Base-by-base conservation (phyloP, 345 rosid genomes). In the Geranium rotundifolium region DNA sequence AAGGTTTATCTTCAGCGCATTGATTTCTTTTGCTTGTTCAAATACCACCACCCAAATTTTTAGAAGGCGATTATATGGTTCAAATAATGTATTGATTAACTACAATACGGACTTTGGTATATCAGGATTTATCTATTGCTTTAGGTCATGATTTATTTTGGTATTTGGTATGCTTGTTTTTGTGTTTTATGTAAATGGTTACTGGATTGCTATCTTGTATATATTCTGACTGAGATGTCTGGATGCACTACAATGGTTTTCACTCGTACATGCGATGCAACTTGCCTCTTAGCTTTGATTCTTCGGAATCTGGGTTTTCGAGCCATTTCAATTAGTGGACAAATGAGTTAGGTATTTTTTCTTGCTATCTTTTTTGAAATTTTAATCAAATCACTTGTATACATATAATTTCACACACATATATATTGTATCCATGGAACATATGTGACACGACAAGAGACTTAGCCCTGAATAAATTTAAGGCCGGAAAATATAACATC, bases 241-340 rank as follows among this genome's bases (percentile, higher is more conserved):
- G 87, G 77, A 58, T 80, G 80, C 69, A 88, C 97, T 15, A 78
- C 90, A 14, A 93, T 93, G 97, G 89, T 93, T 57, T 93, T 93
- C 73, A 86, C 99, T 31, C 82, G 97, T 54, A 93, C 99, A n/a
- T 90, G 97, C 60, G 96, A 86, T 71, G 82, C 89, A 65, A 93
- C 99, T 61, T 82, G 72, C 50, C 71, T 85, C 72, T 69, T 93
- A 71, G 89, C 97, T 49, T 69, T 80, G n/a, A n/a, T n/a, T n/a
- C n/a, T n/a, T n/a, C n/a, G 97, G 56, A 90, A 85, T 76, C 95
- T 93, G 67, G 95, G 92, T 62, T 71, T 90, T 57, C 81, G 89
- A 75, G 96, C 99, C 71, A 83, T 93, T 69, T 97, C 99, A 3
- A 90, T 93, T 60, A 90, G 90, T 79, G 99, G 99, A 58, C 97